A percentile compares a stretch with the other conserved stretches of the same genome.
Evolutionary conservation across 345 rosid species (phyloP).

Genomic region (Citrus medica): DNA sequence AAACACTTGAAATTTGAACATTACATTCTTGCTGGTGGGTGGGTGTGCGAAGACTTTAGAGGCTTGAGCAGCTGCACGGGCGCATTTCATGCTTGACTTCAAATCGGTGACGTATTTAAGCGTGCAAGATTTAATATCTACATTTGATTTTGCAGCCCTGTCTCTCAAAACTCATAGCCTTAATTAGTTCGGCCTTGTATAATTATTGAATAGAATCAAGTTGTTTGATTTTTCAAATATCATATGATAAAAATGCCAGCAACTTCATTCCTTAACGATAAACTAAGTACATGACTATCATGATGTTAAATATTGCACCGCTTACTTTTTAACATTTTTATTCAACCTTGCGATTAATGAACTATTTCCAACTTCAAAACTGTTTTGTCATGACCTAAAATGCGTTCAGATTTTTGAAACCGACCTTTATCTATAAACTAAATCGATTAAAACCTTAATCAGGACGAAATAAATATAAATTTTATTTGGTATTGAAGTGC

Average conservation of each 20-base stretch:
- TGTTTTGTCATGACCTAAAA: background rate
- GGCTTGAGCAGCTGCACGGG: background rate
- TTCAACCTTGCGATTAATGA: too few species aligned
- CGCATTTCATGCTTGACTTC: background rate
- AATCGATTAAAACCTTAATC: too few species aligned
- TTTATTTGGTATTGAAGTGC: too few species aligned
- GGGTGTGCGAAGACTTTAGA: background rate
- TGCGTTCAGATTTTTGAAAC: too few species aligned
- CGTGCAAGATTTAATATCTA: background rate
- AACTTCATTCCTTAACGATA: background rate
- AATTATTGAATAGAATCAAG: too few species aligned
- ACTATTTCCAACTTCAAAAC: background rate
- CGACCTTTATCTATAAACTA: too few species aligned
- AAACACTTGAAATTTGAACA: too few species aligned
- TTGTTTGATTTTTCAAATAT: too few species aligned
- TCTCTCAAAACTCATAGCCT: background rate
- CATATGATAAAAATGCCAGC: background rate
- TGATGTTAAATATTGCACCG: too few species aligned
- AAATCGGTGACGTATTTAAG: background rate
- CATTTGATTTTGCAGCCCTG: too few species aligned
- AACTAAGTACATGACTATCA: too few species aligned
- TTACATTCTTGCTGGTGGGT: background rate
- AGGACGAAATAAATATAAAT: rapidly evolving
- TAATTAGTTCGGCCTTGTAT: background rate
- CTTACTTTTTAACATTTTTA: too few species aligned